These are phyloP conservation scores for Metschnikowia hibisci DNA, from an alignment of 805 yeast genomes.

Conservation along the genomic window DNA sequence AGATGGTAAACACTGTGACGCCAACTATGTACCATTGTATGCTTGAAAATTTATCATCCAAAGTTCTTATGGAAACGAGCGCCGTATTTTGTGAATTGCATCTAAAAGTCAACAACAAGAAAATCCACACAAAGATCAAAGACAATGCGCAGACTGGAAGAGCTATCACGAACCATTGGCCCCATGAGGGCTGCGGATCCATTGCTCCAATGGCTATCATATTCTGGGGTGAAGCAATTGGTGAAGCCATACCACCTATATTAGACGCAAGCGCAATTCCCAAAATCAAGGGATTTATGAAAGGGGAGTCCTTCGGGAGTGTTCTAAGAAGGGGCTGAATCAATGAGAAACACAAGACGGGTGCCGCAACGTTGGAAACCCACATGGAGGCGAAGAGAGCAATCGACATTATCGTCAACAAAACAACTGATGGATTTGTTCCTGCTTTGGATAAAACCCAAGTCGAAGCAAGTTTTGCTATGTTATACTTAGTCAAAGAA, in stretches of 20 bases:
- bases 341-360: slow-evolving; percentile 50
- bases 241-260: slow-evolving; percentile 53
- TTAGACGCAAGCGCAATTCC: slow-evolving; percentile 52
- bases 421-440: slow-evolving; percentile 45
- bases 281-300: slow-evolving; percentile 39
- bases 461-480: slow-evolving; percentile 48
- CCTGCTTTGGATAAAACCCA: slow-evolving; percentile 49
- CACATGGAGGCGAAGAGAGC: slow-evolving; percentile 54
- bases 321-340: slow-evolving; percentile 44
- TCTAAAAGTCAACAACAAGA: slow-evolving; percentile 53
- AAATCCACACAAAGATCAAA: slow-evolving; percentile 43
- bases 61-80: slow-evolving; percentile 44
- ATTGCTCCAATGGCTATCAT: slow-evolving; percentile 52
- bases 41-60: slow-evolving; percentile 41
- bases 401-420: slow-evolving; percentile 48
- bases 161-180: slow-evolving; percentile 52
- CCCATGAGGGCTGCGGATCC: slow-evolving; percentile 53
- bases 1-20: slow-evolving; percentile 42
- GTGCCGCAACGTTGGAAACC: slow-evolving; percentile 57
- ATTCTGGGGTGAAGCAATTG: slow-evolving; percentile 54
- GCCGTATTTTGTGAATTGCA: slow-evolving; percentile 45
- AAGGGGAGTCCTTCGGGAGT: slow-evolving; percentile 38
- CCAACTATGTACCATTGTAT: slow-evolving; percentile 42
- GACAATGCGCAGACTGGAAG: slow-evolving; percentile 44
- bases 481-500: slow-evolving; percentile 50